Percentiles rank a stretch among this genome's conserved stretches.
Evolutionary conservation across 2,329 filamentous ascomycete species (phyloP).

Genomic region (Fusarium fracticaudum): DNA sequence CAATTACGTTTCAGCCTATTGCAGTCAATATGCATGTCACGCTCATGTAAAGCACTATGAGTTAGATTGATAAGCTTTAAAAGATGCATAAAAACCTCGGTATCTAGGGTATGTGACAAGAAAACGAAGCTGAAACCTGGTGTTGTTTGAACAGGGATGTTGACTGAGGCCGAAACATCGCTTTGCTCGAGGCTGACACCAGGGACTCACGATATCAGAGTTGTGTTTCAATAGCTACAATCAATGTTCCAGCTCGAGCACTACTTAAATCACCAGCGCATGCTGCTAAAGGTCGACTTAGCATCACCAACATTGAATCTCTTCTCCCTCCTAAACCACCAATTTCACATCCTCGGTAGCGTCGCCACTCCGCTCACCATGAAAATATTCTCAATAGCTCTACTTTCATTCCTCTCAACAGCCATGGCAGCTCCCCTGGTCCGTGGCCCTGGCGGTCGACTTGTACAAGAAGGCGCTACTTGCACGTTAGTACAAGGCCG

Average conservation of each 20-base stretch:
- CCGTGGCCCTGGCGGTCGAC: constrained; percentile 4
- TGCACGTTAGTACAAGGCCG: constrained; percentile 9
- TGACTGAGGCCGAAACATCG: not conserved
- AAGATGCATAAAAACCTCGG: fast-evolving
- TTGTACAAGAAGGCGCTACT: not conserved
- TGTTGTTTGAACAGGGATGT: not conserved
- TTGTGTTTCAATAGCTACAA: not conserved
- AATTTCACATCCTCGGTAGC: not conserved
- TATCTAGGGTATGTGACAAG: not conserved
- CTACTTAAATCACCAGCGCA: fast-evolving
- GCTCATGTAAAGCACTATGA: not conserved
- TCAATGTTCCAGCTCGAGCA: fast-evolving
- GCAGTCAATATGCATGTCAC: no score
- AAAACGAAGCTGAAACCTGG: not conserved
- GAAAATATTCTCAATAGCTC: not conserved
- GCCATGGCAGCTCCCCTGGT: not conserved
- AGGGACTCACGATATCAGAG: not conserved
- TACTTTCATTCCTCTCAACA: not conserved
- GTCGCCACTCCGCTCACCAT: not conserved
- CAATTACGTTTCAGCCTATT: fast-evolving
- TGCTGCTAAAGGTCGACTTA: fast-evolving
- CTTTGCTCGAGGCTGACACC: not conserved
- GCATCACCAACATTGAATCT: not conserved
- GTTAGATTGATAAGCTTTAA: fast-evolving
- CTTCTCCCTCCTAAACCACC: not conserved